Percentiles rank a stretch among this genome's conserved stretches.
phyloP scores from a whole-genome alignment of 805 yeast species.

The Priceomyces carsonii region DNA sequence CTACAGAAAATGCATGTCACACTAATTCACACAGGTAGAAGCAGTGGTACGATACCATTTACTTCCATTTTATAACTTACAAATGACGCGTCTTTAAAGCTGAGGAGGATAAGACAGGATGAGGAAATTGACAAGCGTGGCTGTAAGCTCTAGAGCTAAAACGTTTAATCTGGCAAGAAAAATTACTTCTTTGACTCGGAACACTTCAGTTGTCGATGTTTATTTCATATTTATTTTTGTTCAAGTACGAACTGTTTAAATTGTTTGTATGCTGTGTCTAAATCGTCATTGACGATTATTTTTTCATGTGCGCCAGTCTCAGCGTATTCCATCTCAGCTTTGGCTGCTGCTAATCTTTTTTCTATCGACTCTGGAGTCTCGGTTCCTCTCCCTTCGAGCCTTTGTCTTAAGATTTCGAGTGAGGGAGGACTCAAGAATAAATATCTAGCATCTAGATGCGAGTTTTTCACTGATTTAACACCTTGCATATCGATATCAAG shows the following conservation, averaged over 20 bases:
- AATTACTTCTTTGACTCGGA: too few relatives aligned
- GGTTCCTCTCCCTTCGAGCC: constrained; percentile 90
- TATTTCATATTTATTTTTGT: constrained; percentile 20
- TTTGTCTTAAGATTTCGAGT: constrained; percentile 67
- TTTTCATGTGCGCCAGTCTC: constrained; percentile 90
- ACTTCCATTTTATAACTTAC: too few relatives aligned
- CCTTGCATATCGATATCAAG: constrained; percentile 99
- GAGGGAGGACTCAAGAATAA: constrained; percentile 93
- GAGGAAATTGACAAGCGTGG: too few relatives aligned
- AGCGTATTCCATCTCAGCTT: constrained; percentile 86
- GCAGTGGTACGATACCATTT: too few relatives aligned
- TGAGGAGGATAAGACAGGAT: too few relatives aligned
- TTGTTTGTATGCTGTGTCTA: constrained; percentile 83
- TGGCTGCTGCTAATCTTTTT: constrained; percentile 85
- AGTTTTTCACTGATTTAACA: constrained; percentile 84
- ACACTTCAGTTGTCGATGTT: too few relatives aligned
- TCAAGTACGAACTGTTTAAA: constrained; percentile 74
- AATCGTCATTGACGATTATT: constrained; percentile 85
- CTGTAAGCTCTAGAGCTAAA: too few relatives aligned
- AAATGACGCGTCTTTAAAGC: too few relatives aligned
- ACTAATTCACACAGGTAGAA: too few relatives aligned
- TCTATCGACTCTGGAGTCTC: constrained; percentile 84
- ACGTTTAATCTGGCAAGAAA: too few relatives aligned
- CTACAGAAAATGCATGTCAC: too few relatives aligned
- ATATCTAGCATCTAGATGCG: constrained; percentile 80